These are phyloP conservation scores for Colletotrichum sp. DNA, from an alignment of 2,329 filamentous ascomycete genomes.

Conservation along the genomic window DNA sequence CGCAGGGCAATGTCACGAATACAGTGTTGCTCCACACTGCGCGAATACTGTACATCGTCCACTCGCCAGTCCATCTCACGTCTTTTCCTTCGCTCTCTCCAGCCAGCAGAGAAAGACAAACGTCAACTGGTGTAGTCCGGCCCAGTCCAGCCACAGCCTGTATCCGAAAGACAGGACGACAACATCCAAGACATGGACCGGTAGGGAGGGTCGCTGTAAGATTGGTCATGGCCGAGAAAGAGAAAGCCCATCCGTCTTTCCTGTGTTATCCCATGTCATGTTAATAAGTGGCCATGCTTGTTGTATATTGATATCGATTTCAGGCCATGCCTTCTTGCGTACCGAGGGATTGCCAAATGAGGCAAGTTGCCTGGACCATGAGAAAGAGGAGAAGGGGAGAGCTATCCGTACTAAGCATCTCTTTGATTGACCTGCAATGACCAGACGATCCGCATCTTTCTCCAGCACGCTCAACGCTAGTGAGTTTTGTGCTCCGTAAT, in stretches of 20 bases:
- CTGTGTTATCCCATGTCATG: slow-evolving; percentile 1
- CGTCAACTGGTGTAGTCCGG: not conserved
- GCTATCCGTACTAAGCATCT: not conserved
- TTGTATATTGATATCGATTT: slow-evolving; percentile 12
- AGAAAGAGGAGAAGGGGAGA: not conserved
- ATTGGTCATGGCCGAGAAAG: not conserved
- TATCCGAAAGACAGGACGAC: not conserved
- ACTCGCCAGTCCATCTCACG: not conserved
- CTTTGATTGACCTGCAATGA: not conserved
- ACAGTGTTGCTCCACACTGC: slow-evolving; percentile 9
- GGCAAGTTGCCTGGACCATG: slow-evolving; percentile 2
- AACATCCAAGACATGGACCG: not conserved
- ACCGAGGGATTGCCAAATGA: not conserved
- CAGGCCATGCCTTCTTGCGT: not conserved
- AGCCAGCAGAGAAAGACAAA: not conserved
- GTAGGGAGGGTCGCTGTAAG: not conserved
- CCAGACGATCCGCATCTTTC: slow-evolving; percentile 4
- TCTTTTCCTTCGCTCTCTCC: not conserved
- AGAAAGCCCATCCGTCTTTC: not conserved
- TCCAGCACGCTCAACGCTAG: not conserved
- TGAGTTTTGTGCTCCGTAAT: not conserved
- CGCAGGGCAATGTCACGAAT: slow-evolving; percentile 19
- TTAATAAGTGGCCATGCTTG: slow-evolving; percentile 8
- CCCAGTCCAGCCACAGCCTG: not conserved
- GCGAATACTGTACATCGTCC: not conserved